These are phyloP conservation scores for Hypoxylon fuscum DNA, from an alignment of 495 filamentous ascomycete species.

Conservation along the genomic window DNA sequence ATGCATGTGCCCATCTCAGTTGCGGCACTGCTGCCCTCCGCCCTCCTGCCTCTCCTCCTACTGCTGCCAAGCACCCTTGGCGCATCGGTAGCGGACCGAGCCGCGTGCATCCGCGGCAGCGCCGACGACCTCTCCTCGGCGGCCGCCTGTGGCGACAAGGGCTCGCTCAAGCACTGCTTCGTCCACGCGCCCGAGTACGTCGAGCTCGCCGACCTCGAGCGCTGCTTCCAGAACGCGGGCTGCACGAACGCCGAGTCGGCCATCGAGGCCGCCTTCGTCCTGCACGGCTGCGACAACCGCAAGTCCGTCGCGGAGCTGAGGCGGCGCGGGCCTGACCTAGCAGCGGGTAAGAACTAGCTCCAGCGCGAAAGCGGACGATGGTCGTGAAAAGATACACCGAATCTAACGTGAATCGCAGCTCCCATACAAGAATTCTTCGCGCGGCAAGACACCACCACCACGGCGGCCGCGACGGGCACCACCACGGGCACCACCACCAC, in stretches of 20 bases:
- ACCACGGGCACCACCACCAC: conserved; percentile 9
- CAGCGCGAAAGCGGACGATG: no score
- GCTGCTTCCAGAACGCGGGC: conserved; percentile 50
- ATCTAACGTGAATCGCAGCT: conserved; percentile 6
- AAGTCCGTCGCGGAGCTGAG: conserved; percentile 42
- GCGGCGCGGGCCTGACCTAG: conserved; percentile 35
- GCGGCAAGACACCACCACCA: conserved; percentile 19
- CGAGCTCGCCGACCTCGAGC: conserved; percentile 42
- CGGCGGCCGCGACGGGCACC: conserved; percentile 16
- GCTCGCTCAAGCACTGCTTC: conserved; percentile 50
- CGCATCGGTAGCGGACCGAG: conserved; percentile 24
- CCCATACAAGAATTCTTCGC: conserved; percentile 15
- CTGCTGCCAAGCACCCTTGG: conserved; percentile 15
- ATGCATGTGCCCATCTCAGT: conserved; percentile 21
- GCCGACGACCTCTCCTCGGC: conserved; percentile 42
- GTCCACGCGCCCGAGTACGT: conserved; percentile 19
- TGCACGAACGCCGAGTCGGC: conserved; percentile 49
- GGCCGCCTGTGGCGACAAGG: conserved; percentile 50
- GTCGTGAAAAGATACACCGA: no score
- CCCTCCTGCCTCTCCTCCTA: conserved; percentile 29
- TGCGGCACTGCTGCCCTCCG: conserved; percentile 19
- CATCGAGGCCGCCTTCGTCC: conserved; percentile 46
- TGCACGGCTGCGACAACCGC: conserved; percentile 42
- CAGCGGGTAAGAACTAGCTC: conserved; percentile 20
- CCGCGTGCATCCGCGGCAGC: conserved; percentile 46